Conservation (phyloP, 306 rosid genomes). For the Quercus rubra region DNA sequence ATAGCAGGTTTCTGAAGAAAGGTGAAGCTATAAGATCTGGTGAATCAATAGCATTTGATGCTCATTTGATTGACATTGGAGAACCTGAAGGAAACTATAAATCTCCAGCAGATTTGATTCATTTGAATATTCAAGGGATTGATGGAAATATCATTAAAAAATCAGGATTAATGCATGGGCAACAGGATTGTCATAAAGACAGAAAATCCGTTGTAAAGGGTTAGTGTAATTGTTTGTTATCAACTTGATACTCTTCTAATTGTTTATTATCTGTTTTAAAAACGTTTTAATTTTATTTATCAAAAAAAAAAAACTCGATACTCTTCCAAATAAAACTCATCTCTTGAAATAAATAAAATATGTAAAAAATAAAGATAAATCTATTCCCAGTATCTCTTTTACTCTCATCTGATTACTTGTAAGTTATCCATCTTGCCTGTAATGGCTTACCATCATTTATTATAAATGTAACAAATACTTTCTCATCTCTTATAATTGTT, state of each 20-base stretch:
- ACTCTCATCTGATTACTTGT: not conserved
- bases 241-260: not conserved
- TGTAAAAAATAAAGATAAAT: not conserved
- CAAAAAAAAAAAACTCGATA: not conserved
- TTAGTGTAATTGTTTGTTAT: slow-evolving; percentile 16
- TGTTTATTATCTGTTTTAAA: not conserved
- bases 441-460: not conserved
- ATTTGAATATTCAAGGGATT: slow-evolving; percentile 27
- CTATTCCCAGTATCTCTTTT: not conserved
- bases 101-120: slow-evolving; percentile 27
- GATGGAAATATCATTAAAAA: slow-evolving; percentile 23
- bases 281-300: not conserved
- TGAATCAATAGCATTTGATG: slow-evolving; percentile 46
- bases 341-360: not conserved
- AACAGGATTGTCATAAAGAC: slow-evolving; percentile 22
- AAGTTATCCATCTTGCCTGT: not conserved
- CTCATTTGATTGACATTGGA: slow-evolving; percentile 67
- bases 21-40: slow-evolving; percentile 57
- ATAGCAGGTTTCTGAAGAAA: slow-evolving; percentile 55
- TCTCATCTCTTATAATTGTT: not conserved
- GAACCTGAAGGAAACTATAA: slow-evolving; percentile 48
- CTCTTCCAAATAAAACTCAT: not conserved
- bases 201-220: slow-evolving; percentile 40
- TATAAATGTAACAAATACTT: not conserved
- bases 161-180: slow-evolving; percentile 25